Evolutionary conservation across 2,329 filamentous ascomycete species (phyloP).

Genomic region (Fusarium xylarioides): DNA sequence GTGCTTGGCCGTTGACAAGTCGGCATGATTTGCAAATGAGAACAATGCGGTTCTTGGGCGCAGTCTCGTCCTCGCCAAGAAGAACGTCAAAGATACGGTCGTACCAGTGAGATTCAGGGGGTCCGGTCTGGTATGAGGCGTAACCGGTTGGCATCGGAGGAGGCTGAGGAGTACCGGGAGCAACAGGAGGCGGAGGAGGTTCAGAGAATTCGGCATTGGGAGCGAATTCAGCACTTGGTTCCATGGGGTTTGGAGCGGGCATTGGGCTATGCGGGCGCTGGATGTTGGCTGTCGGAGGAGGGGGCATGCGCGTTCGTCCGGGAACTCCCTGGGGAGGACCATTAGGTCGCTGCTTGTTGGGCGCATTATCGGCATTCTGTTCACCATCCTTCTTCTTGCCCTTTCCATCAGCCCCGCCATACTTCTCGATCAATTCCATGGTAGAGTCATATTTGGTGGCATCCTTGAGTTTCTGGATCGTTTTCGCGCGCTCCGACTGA

Average conservation of each 20-base stretch:
- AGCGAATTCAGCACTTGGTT: constrained; percentile 72
- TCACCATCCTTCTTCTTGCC: constrained; percentile 42
- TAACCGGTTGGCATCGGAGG: constrained; percentile 22
- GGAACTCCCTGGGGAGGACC: constrained; percentile 28
- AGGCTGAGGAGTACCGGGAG: constrained; percentile 42
- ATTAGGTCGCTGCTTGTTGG: constrained; percentile 23
- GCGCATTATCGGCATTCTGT: constrained; percentile 16
- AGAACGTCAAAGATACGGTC: constrained; percentile 92
- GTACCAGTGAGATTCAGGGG: constrained; percentile 78
- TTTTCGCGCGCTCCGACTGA: constrained; percentile 81
- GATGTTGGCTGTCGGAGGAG: constrained; percentile 72
- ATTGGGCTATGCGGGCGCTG: constrained; percentile 52
- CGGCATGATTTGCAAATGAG: constrained; percentile 85
- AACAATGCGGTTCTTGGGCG: constrained; percentile 87
- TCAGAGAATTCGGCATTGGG: constrained; percentile 66
- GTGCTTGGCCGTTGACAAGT: constrained; percentile 94
- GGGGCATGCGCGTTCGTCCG: constrained; percentile 59
- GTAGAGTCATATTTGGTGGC: constrained; percentile 98
- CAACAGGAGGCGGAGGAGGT: constrained; percentile 53
- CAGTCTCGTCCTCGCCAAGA: constrained; percentile 93
- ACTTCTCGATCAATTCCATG: constrained; percentile 91
- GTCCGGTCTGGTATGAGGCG: constrained; percentile 29
- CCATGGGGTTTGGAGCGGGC: constrained; percentile 44
- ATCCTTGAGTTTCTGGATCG: constrained; percentile 92
- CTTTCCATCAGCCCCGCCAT: constrained; percentile 72